Percentiles rank a stretch among this genome's conserved stretches.
These are phyloP conservation scores for Annulohypoxylon maeteangense DNA, from an alignment of 495 filamentous ascomycete species.

Conservation along the genomic window DNA sequence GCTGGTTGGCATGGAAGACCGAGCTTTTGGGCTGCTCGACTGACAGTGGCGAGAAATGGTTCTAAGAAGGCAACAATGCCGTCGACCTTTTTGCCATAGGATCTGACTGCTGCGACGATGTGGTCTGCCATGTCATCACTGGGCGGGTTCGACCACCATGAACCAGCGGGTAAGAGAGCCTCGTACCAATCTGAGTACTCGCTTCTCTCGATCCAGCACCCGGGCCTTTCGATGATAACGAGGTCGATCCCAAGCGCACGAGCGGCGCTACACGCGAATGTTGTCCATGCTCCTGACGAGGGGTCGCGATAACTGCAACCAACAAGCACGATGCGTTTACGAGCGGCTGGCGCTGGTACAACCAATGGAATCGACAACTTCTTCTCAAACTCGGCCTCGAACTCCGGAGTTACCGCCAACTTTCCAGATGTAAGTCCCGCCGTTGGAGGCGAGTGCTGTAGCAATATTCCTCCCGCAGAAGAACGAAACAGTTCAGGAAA, in stretches of 20 bases:
- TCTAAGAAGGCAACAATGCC: conserved; percentile 55
- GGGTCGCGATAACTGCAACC: conserved; percentile 52
- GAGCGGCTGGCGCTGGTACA: conserved; percentile 29
- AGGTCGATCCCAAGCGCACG: conserved; percentile 56
- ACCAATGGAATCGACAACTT: conserved; percentile 49
- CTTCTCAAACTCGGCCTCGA: conserved; percentile 39
- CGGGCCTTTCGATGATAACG: conserved; percentile 58
- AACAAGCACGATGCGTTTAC: conserved; percentile 52
- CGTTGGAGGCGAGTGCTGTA: neutral
- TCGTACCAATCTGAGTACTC: conserved; percentile 52
- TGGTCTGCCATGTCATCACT: conserved; percentile 48
- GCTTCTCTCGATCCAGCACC: conserved; percentile 58
- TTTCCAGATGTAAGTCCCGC: neutral
- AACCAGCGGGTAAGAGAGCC: conserved; percentile 38
- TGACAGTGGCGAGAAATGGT: conserved; percentile 53
- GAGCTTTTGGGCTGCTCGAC: conserved; percentile 47
- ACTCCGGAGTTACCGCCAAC: neutral
- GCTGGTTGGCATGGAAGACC: conserved; percentile 48
- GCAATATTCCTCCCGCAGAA: conserved; percentile 38
- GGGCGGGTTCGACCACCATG: conserved; percentile 46
- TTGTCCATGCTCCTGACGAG: conserved; percentile 48
- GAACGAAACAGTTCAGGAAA: conserved; percentile 31
- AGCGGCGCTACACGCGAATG: conserved; percentile 52
- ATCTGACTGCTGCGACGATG: conserved; percentile 46
- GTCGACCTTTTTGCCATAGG: conserved; percentile 51